Base-by-base conservation (phyloP, 805 yeast genomes). In the Saccharomycopsis olivae region DNA sequence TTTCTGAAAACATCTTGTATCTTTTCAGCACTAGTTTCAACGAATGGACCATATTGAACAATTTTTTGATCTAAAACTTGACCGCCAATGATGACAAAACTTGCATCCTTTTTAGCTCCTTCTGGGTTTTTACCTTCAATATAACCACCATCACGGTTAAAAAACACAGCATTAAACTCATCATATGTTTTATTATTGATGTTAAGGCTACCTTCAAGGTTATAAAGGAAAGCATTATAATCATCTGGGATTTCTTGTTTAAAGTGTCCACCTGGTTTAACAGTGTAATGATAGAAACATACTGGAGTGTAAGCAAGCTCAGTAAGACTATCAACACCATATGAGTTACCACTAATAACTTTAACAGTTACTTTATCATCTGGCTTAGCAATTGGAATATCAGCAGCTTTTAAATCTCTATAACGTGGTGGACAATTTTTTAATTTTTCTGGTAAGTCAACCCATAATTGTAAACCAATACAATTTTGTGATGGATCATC, bases 31-130 rank as follows among this genome's bases (percentile, higher is more conserved):
- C 79, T 61, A 5, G 82, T 72, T 46, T 83, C 89, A 15, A 87
- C 96, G 54, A 87, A 88, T 11, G 96, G 96, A 14, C 96, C 96
- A 55, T 86, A 79, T 55, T 87, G 95, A 24, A 84, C 81, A 40
- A 81, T 67, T 14, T 75, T 72, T 62, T 86, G 95, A 50, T 83
- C 71, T 41, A 84, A 62, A 16, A 71, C 69, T 55, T 81, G 59
- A 42, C 95, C 95, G 24, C 86, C 92, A 47, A 85, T 64, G n/a
- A 85, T 48, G 3, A 80, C 77, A 53, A 85, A 77, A 49, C 78
- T 75, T 2, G 85, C 61, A 25, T 61, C 64, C 37, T 8, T 67
- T 66, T 15, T 53, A 49, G 58, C 68, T 6, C 28, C 15, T 1
- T 13, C 29, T n/a, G 73, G 69, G 17, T 64, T 68, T 15, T 58